These are phyloP conservation scores for Trichoderma sp. DNA, from an alignment of 2,329 filamentous ascomycete genomes.

Conservation along the genomic window DNA sequence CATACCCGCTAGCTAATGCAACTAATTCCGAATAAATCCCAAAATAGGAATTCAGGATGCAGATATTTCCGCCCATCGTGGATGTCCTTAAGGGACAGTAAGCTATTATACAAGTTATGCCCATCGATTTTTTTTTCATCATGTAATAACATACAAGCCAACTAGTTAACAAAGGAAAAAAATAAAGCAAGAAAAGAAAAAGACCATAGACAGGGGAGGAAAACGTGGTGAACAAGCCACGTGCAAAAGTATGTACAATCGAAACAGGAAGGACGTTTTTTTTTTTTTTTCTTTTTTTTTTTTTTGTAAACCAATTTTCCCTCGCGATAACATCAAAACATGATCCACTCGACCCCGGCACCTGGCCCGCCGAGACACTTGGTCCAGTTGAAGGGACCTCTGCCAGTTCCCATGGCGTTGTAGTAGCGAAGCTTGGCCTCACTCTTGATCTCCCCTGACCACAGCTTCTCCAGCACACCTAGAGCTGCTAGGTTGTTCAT, in stretches of 20 bases:
- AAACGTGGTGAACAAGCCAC: not conserved
- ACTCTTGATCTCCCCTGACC: conserved; percentile 56
- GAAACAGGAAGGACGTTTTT: conserved; percentile 4
- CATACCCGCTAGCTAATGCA: conserved; percentile 9
- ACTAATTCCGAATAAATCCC: not conserved
- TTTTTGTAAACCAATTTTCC: not conserved
- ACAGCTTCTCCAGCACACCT: conserved; percentile 80
- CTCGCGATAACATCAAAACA: conserved; percentile 48
- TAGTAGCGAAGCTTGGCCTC: conserved; percentile 33
- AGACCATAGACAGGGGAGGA: not conserved
- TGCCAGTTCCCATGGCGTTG: conserved; percentile 31
- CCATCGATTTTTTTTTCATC: conserved; percentile 13
- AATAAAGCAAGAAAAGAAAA: not conserved
- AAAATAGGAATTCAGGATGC: not conserved
- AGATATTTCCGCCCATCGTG: conserved; percentile 14
- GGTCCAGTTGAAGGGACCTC: conserved; percentile 57
- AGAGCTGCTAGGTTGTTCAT: conserved; percentile 88
- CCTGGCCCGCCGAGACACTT: conserved; percentile 55
- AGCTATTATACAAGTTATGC: conserved; percentile 15
- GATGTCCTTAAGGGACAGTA: not conserved
- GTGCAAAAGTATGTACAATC: not conserved
- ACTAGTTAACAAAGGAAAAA: not conserved
- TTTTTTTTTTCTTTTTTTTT: too few species aligned
- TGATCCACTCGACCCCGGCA: conserved; percentile 63
- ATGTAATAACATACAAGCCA: conserved; percentile 2